phyloP scores from a whole-genome alignment of 495 filamentous ascomycete genomes.

The Neurospora sp. region DNA sequence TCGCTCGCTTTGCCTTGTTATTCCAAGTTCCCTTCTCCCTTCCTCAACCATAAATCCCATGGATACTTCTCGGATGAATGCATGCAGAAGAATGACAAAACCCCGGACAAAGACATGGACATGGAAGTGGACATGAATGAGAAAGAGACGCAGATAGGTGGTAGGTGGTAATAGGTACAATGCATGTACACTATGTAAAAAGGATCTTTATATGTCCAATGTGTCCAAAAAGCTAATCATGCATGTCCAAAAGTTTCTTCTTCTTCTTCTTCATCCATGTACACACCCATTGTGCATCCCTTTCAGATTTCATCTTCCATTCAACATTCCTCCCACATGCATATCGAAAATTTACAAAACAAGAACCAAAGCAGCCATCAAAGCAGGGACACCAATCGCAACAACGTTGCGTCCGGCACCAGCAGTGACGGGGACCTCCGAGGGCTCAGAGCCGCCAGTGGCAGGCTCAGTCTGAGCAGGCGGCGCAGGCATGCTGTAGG shows the following conservation, averaged over 20 bases:
- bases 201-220: neutral
- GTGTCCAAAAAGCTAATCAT: neutral
- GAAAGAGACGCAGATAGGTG: neutral
- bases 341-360: constrained; percentile 8
- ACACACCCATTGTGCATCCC: neutral
- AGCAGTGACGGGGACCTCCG: constrained; percentile 10
- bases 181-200: neutral
- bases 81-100: neutral
- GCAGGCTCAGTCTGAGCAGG: neutral
- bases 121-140: neutral
- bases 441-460: neutral
- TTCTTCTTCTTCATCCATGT: neutral
- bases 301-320: neutral
- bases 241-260: neutral
- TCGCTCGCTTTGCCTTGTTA: neutral
- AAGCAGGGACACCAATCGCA: constrained; percentile 13
- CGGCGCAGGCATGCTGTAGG: constrained; percentile 5
- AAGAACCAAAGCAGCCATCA: constrained; percentile 15
- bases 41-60: neutral
- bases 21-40: neutral
- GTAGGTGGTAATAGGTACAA: neutral
- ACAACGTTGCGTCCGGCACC: constrained; percentile 20
- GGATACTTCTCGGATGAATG: neutral
- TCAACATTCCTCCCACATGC: neutral
- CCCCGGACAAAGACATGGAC: neutral